Conservation (phyloP, 805 yeast genomes). For the Naumovozyma castellii region DNA sequence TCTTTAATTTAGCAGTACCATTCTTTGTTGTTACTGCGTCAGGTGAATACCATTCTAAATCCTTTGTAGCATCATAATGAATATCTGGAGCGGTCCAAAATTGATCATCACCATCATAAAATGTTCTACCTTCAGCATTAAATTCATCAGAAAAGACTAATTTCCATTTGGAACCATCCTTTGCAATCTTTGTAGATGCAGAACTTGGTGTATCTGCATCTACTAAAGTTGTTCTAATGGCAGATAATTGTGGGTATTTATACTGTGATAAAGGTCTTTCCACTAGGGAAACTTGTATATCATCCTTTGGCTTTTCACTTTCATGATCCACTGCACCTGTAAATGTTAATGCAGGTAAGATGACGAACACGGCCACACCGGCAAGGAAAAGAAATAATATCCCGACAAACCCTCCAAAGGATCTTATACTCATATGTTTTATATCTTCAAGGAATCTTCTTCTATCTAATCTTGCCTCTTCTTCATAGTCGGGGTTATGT, state of each 20-base stretch:
- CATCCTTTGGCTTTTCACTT: neutral
- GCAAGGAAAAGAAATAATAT: constrained; percentile 50
- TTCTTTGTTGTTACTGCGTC: constrained; percentile 73
- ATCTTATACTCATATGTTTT: constrained; percentile 54
- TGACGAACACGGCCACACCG: constrained; percentile 57
- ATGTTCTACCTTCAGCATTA: constrained; percentile 80
- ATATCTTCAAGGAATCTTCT: constrained; percentile 56
- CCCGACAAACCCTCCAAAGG: constrained; percentile 55
- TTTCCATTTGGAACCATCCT: constrained; percentile 58
- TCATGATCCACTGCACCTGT: constrained; percentile 48
- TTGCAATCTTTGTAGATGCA: constrained; percentile 42
- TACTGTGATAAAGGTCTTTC: constrained; percentile 39
- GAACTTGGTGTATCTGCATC: constrained; percentile 55
- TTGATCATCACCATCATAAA: constrained; percentile 85
- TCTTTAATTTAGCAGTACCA: constrained; percentile 56
- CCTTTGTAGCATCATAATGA: constrained; percentile 79
- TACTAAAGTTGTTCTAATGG: constrained; percentile 42
- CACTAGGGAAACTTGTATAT: constrained; percentile 9
- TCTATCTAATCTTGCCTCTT: constrained; percentile 77
- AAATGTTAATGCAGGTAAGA: constrained; percentile 77
- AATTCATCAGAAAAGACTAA: constrained; percentile 89
- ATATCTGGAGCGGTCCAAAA: constrained; percentile 81
- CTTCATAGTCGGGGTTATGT: constrained; percentile 93
- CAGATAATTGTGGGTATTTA: constrained; percentile 41
- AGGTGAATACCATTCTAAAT: constrained; percentile 92